Evolutionary conservation across 345 rosid genomes (phyloP).

Genomic region (Populus alba): DNA sequence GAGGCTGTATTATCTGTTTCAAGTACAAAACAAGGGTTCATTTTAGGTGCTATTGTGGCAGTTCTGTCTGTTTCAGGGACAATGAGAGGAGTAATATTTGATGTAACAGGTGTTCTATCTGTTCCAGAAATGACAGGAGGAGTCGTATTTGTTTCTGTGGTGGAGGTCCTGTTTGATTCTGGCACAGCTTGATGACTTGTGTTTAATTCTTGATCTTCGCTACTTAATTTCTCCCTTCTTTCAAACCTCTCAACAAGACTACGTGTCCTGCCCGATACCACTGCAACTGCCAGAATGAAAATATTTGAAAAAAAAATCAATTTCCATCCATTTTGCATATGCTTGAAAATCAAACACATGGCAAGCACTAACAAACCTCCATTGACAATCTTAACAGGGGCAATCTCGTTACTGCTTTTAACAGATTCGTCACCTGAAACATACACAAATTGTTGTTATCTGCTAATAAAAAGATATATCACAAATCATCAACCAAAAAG

Average conservation of each 20-base stretch:
- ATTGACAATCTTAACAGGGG: conserved; percentile 67
- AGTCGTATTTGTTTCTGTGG: conserved; percentile 1
- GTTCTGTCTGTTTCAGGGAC: conserved; percentile 6
- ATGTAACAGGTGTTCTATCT: conserved; percentile 13
- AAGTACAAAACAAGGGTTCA: not conserved
- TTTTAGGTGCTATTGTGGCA: not conserved
- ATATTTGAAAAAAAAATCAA: conserved; percentile 21
- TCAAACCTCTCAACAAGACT: conserved; percentile 91
- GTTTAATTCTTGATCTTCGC: conserved; percentile 40
- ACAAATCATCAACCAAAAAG: not conserved
- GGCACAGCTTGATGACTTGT: conserved; percentile 12
- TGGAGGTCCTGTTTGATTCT: conserved; percentile 10
- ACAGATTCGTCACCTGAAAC: conserved; percentile 49
- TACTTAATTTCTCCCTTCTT: conserved; percentile 45
- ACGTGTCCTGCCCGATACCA: conserved; percentile 85
- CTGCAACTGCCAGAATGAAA: conserved; percentile 68
- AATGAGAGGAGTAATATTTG: not conserved
- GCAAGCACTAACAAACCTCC: conserved; percentile 70
- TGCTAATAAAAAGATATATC: conserved; percentile 8
- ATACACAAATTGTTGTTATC: conserved; percentile 17
- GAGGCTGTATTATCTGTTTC: conserved; percentile 13
- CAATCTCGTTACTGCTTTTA: conserved; percentile 33
- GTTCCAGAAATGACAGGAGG: conserved; percentile 13
- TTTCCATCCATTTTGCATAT: conserved; percentile 4
- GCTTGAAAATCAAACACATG: conserved; percentile 15